These are phyloP conservation scores for Colletotrichum graminicola DNA, from an alignment of 2,329 filamentous ascomycete species.

Conservation along the genomic window DNA sequence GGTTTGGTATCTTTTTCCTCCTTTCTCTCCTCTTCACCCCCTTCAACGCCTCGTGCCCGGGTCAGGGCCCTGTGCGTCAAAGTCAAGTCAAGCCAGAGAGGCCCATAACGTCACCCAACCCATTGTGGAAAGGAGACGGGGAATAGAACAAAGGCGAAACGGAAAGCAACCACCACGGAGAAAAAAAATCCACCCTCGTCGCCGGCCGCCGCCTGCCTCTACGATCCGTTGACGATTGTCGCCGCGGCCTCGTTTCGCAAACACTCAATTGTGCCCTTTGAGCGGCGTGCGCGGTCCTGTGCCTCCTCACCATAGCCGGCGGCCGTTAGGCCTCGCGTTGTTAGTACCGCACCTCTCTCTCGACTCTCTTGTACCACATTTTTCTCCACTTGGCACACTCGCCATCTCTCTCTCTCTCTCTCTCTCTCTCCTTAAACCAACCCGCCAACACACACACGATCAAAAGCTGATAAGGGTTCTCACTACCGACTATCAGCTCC, in stretches of 20 bases:
- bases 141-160: constrained; percentile 41
- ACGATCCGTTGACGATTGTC: constrained; percentile 9
- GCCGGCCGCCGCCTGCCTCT: constrained; percentile 18
- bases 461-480: constrained; percentile 35
- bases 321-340: constrained; percentile 44
- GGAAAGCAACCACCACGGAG: constrained; percentile 26
- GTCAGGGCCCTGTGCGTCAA: constrained; percentile 35
- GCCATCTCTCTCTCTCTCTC: constrained; percentile 42
- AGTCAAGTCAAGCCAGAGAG: constrained; percentile 10
- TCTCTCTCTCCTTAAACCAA: constrained; percentile 41
- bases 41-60: constrained; percentile 10
- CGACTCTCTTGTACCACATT: constrained; percentile 40
- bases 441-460: constrained; percentile 27
- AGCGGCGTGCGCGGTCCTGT: constrained; percentile 34
- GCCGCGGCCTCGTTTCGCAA: constrained; percentile 9
- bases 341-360: constrained; percentile 38
- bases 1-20: neutral
- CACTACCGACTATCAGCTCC: constrained; percentile 50
- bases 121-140: constrained; percentile 38
- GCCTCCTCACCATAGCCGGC: constrained; percentile 41
- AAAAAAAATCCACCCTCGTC: constrained; percentile 23
- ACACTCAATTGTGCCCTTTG: constrained; percentile 27
- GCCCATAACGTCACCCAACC: constrained; percentile 41
- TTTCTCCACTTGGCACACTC: constrained; percentile 42
- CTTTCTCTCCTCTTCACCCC: constrained; percentile 2